Evolutionary conservation across 495 filamentous ascomycete species (phyloP), one percentile per base, ranked within the genome.

Genomic region (Hypoxylon fuscum): DNA sequence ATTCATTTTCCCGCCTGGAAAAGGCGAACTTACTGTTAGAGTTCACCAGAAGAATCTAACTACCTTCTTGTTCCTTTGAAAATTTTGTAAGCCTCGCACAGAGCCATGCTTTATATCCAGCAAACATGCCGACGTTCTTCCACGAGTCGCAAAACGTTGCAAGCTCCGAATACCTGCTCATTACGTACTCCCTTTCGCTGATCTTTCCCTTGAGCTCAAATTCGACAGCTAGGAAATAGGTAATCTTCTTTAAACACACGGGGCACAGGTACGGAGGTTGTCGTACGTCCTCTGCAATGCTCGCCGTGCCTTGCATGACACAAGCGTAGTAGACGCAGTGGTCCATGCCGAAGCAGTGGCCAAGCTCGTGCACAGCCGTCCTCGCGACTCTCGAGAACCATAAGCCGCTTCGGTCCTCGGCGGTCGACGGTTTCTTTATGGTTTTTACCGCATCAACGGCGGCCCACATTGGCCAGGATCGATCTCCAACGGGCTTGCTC

Each of bases 271-370:
- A 90, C 9, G 86, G 84, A 40, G 87, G 87, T 68, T 90, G 88
- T 31, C 87, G 69, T 10, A 79, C 75, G 70, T 90, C 88, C 70
- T 91, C 88, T 8, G 69, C 72, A 18, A 90, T 71, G 6, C 81
- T 76, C 2, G 80, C 80, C 1, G 82, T 87, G 22, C 85, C 80
- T 63, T 90, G 87, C 87, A 90, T 90, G 23, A 78, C 76, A 60
- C 87, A 90, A 0, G 88, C 88, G 61, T 89, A 89, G 60, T 88
- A 91, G 2, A 81, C 70, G 66, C 87, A 90, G 66, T 90, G 88
- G 6, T 69, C 86, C 3, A 90, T 75, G 0, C 82, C 84, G 42
- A 90, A 81, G 66, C 87, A 90, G 59, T 89, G 88, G 1, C 86
- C 85, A 5, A 90, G 69, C 66, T 90, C 87, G 66, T 90, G 87